Base-by-base conservation (phyloP, 2,329 filamentous ascomycete genomes). In the Aspergillus uvarum region DNA sequence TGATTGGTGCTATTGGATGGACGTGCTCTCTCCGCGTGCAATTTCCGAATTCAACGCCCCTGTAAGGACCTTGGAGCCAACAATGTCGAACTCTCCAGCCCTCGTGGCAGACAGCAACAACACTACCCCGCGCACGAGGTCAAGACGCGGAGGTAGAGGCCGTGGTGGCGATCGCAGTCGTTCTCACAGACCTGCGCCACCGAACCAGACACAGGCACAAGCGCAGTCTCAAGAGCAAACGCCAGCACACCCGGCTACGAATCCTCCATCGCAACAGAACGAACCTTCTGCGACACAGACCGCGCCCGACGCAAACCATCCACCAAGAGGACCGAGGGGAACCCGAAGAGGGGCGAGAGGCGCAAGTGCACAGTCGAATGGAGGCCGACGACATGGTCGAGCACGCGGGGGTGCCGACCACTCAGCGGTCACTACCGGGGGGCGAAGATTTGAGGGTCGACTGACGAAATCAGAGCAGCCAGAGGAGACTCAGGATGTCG, bases 391-490 rank as follows among this genome's bases (percentile, higher is more conserved):
- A 56, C 59, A 63, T 31, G 65, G 59, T 53, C 67, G 62, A 44
- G 55, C 48, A 38, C 65, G 64, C 24, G 65, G 55, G 29, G 62
- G 55, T 44, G 62, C 56, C 11, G 65, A 63, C 4, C 63, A 62
- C 31, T 42, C 49, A 21, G 54, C 52, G 50, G 19, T 60, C 54
- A 56, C 21, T 38, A 7, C 61, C n/a, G 69, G 73, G 38, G 38
- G 38, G 16, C 70, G 77, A 65, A 68, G 70, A 10, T 81, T 81
- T 66, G 76, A 76, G 22, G 78, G 77, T 16, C 74, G 77, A 52
- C 72, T 81, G 58, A 80, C 75, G 8, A 67, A 69, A n/a, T 59
- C 67, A 12, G 67, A 66, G 4, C 66, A 68, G 48, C 54, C 63
- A 19, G 65, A 61, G 52, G 67, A 62, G 22, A 51, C 57, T 24